These are phyloP conservation scores for Sarcodon aspratus DNA, from an alignment of 768 basidiomycete genomes.

Conservation along the genomic window DNA sequence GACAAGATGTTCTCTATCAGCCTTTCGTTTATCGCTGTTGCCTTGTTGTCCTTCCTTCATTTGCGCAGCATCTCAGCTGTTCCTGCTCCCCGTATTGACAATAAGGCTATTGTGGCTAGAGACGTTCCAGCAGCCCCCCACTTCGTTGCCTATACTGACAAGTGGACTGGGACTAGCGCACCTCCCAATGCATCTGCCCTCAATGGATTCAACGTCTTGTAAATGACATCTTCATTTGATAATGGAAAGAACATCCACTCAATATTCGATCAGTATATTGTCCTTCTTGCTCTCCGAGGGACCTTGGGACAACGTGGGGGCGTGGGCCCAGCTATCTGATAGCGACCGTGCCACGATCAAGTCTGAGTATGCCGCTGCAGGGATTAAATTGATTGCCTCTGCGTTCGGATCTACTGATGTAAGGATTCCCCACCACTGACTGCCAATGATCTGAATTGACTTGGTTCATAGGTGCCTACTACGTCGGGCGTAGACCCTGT, in stretches of 20 bases:
- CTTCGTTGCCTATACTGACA: conserved; percentile 33
- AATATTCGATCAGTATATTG: conserved; percentile 20
- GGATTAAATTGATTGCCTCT: conserved; percentile 52
- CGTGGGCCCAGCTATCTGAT: conserved; percentile 38
- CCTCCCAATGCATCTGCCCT: conserved; percentile 37
- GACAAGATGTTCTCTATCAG: too few relatives aligned
- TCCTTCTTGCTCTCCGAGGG: conserved; percentile 47
- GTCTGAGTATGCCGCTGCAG: conserved; percentile 42
- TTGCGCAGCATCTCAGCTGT: too few relatives aligned
- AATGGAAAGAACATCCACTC: neutral
- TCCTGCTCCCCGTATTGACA: too few relatives aligned
- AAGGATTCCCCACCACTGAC: too few relatives aligned
- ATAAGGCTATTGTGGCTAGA: conserved; percentile 5
- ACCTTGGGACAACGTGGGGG: conserved; percentile 47
- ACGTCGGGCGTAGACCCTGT: conserved; percentile 26
- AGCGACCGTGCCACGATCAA: conserved; percentile 36
- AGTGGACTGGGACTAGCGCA: conserved; percentile 30
- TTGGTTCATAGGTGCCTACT: conserved; percentile 21
- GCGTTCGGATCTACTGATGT: conserved; percentile 43
- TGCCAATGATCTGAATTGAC: neutral
- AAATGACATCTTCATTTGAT: conserved; percentile 10
- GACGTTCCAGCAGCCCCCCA: conserved; percentile 35
- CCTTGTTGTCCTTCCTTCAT: too few relatives aligned
- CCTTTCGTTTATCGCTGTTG: too few relatives aligned
- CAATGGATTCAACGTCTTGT: conserved; percentile 51